Evolutionary conservation across 2,329 filamentous ascomycete genomes (phyloP).

Genomic region (Microsporum audouinii): DNA sequence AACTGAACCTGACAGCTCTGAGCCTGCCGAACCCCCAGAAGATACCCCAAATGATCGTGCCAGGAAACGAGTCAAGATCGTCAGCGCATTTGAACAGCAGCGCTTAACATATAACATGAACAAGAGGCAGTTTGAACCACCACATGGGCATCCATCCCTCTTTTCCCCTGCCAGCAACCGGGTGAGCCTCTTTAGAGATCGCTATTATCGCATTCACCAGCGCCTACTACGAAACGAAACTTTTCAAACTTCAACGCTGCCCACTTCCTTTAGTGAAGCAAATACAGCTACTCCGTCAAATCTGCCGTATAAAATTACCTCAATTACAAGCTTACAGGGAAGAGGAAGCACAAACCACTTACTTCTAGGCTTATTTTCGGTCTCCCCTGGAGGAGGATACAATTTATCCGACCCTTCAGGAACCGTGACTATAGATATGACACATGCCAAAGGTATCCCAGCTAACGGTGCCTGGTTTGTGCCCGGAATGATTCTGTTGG

Average conservation of each 20-base stretch:
- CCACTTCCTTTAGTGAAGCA: constrained; percentile 45
- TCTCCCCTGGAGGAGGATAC: constrained; percentile 69
- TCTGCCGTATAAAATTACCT: constrained; percentile 74
- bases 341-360: constrained; percentile 76
- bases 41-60: constrained; percentile 38
- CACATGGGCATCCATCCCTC: constrained; percentile 53
- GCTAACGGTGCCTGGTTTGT: constrained; percentile 83
- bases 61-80: constrained; percentile 70
- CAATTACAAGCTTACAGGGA: constrained; percentile 63
- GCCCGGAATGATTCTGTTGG: constrained; percentile 88
- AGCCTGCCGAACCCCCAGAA: neutral
- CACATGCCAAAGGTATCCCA: constrained; percentile 69
- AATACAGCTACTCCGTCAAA: constrained; percentile 37
- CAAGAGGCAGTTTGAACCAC: constrained; percentile 84
- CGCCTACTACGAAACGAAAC: constrained; percentile 83
- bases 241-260: constrained; percentile 73
- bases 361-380: constrained; percentile 69
- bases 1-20: neutral
- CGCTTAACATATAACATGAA: constrained; percentile 36
- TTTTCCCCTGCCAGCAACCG: constrained; percentile 71
- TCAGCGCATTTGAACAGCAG: constrained; percentile 78
- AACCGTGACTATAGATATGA: constrained; percentile 72
- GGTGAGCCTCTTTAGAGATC: constrained; percentile 73
- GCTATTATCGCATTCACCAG: constrained; percentile 87
- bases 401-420: constrained; percentile 80